A percentile compares a stretch with the other conserved stretches of the same genome.
Evolutionary conservation across 2,329 filamentous ascomycete species (phyloP).

Genomic region (Colletotrichum cereale): DNA sequence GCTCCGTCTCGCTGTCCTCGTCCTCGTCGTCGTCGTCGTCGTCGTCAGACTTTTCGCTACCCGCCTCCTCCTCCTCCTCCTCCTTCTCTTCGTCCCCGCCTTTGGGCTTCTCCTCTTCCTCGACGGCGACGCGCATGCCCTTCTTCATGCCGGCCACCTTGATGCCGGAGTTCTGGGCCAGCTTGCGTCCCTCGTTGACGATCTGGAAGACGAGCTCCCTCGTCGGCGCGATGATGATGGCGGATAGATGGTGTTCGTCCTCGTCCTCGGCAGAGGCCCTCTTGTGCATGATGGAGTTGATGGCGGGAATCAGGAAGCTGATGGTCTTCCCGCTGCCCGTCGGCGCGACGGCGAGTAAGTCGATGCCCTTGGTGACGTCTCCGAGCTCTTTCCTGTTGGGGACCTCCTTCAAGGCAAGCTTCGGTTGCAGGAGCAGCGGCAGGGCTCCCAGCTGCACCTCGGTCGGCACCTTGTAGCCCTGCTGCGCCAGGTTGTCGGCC

Average conservation of each 20-base stretch:
- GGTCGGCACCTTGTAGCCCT: conserved; percentile 89
- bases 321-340: conserved; percentile 98
- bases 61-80: conserved; percentile 49
- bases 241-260: conserved; percentile 66
- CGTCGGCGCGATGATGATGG: conserved; percentile 82
- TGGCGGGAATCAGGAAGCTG: conserved; percentile 88
- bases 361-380: conserved; percentile 59
- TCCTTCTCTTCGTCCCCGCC: conserved; percentile 48
- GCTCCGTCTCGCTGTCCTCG: conserved; percentile 46
- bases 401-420: conserved; percentile 59
- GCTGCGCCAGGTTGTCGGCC: conserved; percentile 82
- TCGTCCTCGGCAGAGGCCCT: conserved; percentile 59
- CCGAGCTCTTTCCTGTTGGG: conserved; percentile 51
- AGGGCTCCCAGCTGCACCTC: conserved; percentile 92
- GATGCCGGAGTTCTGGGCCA: conserved; percentile 81
- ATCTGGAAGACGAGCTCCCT: conserved; percentile 85
- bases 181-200: conserved; percentile 86
- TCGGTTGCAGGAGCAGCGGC: conserved; percentile 78
- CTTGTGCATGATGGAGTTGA: conserved; percentile 78
- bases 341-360: conserved; percentile 90
- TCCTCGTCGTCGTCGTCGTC: conserved; percentile 57
- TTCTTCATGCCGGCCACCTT: conserved; percentile 87
- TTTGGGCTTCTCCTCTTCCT: conserved; percentile 49
- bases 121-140: conserved; percentile 70
- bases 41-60: conserved; percentile 50